Percentiles rank a stretch among this genome's conserved stretches.
Evolutionary conservation across 306 rosid genomes (phyloP).

Genomic region (Psophocarpus tetragonolobus): DNA sequence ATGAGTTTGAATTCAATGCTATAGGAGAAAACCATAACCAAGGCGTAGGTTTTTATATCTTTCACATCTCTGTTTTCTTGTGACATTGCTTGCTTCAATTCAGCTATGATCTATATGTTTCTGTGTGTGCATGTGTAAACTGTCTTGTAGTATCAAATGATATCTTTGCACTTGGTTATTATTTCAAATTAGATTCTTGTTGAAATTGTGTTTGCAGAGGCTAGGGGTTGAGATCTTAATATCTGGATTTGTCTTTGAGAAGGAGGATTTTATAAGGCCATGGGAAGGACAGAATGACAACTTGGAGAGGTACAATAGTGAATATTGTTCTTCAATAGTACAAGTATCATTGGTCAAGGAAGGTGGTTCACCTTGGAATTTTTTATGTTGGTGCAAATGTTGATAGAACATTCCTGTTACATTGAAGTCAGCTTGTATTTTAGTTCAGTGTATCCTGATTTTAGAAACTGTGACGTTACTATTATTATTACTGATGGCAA

Average conservation of each 20-base stretch:
- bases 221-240: conserved; percentile 82
- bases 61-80: conserved; percentile 18
- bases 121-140: conserved; percentile 7
- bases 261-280: conserved; percentile 81
- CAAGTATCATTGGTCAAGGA: conserved; percentile 4
- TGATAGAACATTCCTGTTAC: conserved; percentile 1
- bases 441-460: conserved; percentile 25
- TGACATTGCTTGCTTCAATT: conserved; percentile 10
- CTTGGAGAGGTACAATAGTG: conserved; percentile 64
- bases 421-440: conserved; percentile 20
- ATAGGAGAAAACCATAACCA: conserved; percentile 60
- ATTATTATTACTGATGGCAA: conserved; percentile 33
- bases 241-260: conserved; percentile 83
- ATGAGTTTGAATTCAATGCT: conserved; percentile 61
- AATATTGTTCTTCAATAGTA: conserved; percentile 30
- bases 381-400: conserved; percentile 15
- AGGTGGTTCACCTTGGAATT: conserved; percentile 13
- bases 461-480: conserved; percentile 14
- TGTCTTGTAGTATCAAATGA: conserved; percentile 21
- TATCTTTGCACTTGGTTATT: conserved; percentile 1
- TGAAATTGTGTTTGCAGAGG: conserved; percentile 55
- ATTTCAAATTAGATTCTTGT: conserved; percentile 29
- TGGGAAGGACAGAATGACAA: conserved; percentile 81
- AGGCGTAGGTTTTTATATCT: conserved; percentile 51
- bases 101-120: conserved; percentile 7